Evolutionary conservation across 495 filamentous ascomycete species (phyloP).

Genomic region (Penicillium malachiteum): DNA sequence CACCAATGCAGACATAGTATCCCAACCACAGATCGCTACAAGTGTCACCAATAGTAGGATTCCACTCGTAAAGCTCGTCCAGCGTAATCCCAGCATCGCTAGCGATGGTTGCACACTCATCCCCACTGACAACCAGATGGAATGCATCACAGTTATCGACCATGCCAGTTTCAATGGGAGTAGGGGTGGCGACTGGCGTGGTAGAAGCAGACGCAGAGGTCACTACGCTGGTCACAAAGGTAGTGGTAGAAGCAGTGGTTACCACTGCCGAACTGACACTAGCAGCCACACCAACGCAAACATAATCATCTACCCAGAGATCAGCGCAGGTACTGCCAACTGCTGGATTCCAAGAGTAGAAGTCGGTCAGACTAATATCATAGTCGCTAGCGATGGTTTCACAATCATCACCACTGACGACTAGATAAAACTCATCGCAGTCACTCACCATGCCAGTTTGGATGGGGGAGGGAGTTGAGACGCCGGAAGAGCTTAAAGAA

Average conservation of each 20-base stretch:
- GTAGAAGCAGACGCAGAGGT: neutral
- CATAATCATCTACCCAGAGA: conserved; percentile 14
- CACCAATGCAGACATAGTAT: neutral
- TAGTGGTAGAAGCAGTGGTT: neutral
- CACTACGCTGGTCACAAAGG: conserved; percentile 7
- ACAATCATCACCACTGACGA: neutral
- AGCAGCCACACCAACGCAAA: conserved; percentile 18
- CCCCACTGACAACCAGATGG: conserved; percentile 20
- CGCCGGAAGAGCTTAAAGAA: neutral
- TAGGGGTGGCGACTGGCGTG: neutral
- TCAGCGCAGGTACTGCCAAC: conserved; percentile 14
- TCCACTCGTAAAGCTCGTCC: neutral
- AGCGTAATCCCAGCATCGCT: neutral
- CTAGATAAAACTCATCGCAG: neutral
- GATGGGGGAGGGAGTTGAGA: neutral
- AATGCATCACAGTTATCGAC: conserved; percentile 19
- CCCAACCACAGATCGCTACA: neutral
- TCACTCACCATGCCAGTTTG: neutral
- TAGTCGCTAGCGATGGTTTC: neutral
- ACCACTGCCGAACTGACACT: neutral
- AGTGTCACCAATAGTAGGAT: neutral
- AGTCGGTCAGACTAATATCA: neutral
- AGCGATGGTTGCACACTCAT: conserved; percentile 22
- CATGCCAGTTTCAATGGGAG: conserved; percentile 22
- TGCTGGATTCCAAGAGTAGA: neutral